Evolutionary conservation across 441 rosid species (phyloP), one percentile per base, ranked within the genome.

Genomic region (Euphorbia celastroides): DNA sequence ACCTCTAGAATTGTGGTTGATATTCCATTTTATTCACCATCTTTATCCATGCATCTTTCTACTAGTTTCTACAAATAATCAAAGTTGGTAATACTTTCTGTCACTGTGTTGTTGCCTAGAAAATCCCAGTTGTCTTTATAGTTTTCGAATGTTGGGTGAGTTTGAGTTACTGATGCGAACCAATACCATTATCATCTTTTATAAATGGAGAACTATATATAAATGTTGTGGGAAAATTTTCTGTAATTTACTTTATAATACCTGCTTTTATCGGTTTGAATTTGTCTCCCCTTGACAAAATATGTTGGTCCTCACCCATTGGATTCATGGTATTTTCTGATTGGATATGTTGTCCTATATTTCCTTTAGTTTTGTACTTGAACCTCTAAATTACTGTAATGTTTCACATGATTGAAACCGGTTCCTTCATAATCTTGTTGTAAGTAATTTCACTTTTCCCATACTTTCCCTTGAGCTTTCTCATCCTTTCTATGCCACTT

Each of bases 21-120:
- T 64, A 48, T 19, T 46, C 5, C 7, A 17, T n/a, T 46, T 51
- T 27, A 3, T 19, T 46, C 59, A 16, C 26, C 28, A 13, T 13
- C 13, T 20, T 19, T 59, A 42, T 7, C 31, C 6, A 61, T 27
- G 68, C 71, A 42, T 73, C 52, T 66, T 55, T 55, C 7, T 28
- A 38, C 12, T n/a, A n/a, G n/a, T n/a, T n/a, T n/a, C n/a, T n/a
- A 13, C 7, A 30, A 51, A 51, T 51, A 19, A 20, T 51, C 26
- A 51, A 44, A 20, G 57, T 19, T 16, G 38, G 16, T 30, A n/a
- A 30, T 36, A 44, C 22, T 46, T 48, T 64, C 11, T 46, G 19
- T 11, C 2, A n/a, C 44, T 26, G 0, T 64, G 57, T 62, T 44
- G 46, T 19, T 23, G 55, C 31, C 52, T 5, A 25, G 7, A 23